Percentiles rank a stretch among this genome's conserved stretches.
Evolutionary conservation across 2,329 filamentous ascomycete genomes (phyloP).

Genomic region (Pezicula neosporulosa): DNA sequence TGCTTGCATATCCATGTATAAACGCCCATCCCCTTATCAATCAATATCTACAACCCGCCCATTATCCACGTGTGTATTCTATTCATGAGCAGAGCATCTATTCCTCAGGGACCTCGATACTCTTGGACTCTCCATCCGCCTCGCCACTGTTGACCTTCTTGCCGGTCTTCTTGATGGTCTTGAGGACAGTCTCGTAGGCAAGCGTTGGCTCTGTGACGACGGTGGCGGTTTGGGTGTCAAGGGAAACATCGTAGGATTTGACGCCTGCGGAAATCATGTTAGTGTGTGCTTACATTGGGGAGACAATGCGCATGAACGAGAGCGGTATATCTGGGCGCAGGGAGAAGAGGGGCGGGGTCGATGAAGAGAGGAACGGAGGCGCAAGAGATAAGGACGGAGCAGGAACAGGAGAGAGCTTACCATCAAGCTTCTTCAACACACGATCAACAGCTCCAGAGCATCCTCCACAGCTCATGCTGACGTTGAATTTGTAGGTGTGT

Average conservation of each 20-base stretch:
- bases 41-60: too few species aligned
- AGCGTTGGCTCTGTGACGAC: constrained; percentile 68
- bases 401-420: constrained; percentile 42
- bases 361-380: not conserved
- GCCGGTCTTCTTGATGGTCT: constrained; percentile 91
- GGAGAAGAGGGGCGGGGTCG: constrained; percentile 2
- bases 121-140: constrained; percentile 61
- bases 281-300: not conserved
- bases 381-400: not conserved
- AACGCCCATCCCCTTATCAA: too few species aligned
- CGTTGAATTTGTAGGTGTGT: constrained; percentile 93
- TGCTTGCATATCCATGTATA: too few species aligned
- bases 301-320: not conserved
- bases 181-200: constrained; percentile 75
- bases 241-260: constrained; percentile 81
- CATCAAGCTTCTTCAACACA: constrained; percentile 87
- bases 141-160: constrained; percentile 81
- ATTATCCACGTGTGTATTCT: too few species aligned
- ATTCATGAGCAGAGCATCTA: not conserved
- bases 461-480: constrained; percentile 91
- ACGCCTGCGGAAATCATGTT: constrained; percentile 55
- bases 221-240: constrained; percentile 80
- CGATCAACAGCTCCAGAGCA: constrained; percentile 93
- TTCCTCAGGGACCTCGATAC: constrained; percentile 41
- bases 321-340: not conserved